Base-by-base conservation (phyloP, 108 stramenopile genomes). In the Cyclotella atomus region DNA sequence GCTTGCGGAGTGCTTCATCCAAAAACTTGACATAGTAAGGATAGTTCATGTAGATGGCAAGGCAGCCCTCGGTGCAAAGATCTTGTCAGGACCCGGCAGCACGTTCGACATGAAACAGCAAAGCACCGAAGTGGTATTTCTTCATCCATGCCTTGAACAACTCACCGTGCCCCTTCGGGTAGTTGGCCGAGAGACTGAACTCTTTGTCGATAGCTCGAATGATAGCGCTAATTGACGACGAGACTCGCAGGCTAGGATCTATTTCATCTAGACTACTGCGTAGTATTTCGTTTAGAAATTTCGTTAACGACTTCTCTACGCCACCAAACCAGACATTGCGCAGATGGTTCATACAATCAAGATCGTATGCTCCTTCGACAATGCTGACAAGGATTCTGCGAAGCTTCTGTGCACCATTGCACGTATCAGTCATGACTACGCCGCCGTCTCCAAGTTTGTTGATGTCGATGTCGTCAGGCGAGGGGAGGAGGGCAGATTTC, bases 91-190 rank as follows among this genome's bases (percentile, higher is more conserved):
- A 49, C 9, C 47, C 47, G 23, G 68, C 23, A 24, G 53, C 27
- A 2, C 50, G 4, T 12, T 55, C 19, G 10, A 69, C 53, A 6
- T 34, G 68, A 9, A 69, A 35, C 14, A 69, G 33, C 10, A 69
- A 27, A 23, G 68, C 68, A 27, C 68, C 68, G 14, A 27, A 29
- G 43, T 69, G 68, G 43, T 69, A 7, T 19, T 2, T 2, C 12
- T 69, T 59, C 19, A 54, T 6, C 53, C 53, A 55, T 25, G 28
- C 8, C 24, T 69, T 27, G 29, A 69, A 69, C 23, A 12, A 9
- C 14, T 14, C 9, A 16, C 68, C 68, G 14, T 69, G 53, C 21
- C 68, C 68, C 68, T 69, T 69, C 3, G 45, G 53, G 43, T 69
- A 69, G 53, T 69, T 69, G 2, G 53, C 68, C 2, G 36, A 24